Conservation (phyloP, 2,329 filamentous ascomycete species). For the Penicillium freii region DNA sequence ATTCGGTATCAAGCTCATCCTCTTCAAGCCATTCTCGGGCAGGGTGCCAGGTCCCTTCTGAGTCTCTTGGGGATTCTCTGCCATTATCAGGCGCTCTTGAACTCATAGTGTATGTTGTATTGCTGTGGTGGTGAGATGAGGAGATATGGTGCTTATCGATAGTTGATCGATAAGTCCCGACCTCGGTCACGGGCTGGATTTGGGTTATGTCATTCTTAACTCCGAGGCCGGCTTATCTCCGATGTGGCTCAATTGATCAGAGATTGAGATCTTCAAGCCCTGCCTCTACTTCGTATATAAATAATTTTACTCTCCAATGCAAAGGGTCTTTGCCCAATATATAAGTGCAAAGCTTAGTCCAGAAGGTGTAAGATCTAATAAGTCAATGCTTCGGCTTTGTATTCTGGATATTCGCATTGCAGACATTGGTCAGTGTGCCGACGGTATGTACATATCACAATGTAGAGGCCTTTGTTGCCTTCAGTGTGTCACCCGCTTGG, state of each 20-base stretch:
- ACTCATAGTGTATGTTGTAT: slow-evolving; percentile 31
- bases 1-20: slow-evolving; percentile 28
- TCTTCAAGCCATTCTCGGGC: slow-evolving; percentile 41
- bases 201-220: slow-evolving; percentile 4
- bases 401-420: too few species aligned
- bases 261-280: neutral
- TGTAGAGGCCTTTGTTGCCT: too few species aligned
- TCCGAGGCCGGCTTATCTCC: neutral
- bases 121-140: neutral
- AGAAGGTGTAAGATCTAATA: too few species aligned
- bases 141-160: slow-evolving; percentile 10
- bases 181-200: neutral
- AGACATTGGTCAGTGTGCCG: too few species aligned
- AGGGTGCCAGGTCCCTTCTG: slow-evolving; percentile 35
- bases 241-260: neutral
- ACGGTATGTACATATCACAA: too few species aligned
- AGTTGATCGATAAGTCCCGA: slow-evolving; percentile 1
- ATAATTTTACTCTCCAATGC: neutral
- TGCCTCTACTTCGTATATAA: too few species aligned
- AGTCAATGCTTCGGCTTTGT: too few species aligned
- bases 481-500: neutral
- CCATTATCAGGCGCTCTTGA: slow-evolving; percentile 11
- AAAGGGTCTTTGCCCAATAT: neutral
- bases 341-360: too few species aligned
- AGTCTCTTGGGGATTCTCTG: slow-evolving; percentile 25